Evolutionary conservation across 805 yeast genomes (phyloP).

Genomic region (Brettanomyces anomalus): DNA sequence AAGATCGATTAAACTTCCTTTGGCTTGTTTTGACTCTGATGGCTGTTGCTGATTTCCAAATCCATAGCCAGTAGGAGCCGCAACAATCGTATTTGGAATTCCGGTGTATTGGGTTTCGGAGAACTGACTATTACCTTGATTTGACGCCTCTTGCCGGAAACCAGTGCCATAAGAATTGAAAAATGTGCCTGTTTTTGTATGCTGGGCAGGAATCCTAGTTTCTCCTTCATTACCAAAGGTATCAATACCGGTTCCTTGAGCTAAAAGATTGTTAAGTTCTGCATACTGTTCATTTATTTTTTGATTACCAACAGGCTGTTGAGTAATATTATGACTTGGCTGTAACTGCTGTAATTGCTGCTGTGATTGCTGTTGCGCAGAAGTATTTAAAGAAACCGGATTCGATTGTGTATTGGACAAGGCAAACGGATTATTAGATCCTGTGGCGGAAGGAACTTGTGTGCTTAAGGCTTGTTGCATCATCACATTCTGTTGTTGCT

Average conservation of each 20-base stretch:
- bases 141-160: constrained; percentile 37
- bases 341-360: constrained; percentile 24
- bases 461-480: constrained; percentile 16
- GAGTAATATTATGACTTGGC: constrained; percentile 3
- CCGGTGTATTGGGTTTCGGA: constrained; percentile 66
- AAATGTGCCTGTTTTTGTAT: constrained; percentile 72
- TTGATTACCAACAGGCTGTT: constrained; percentile 42
- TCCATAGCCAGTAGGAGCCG: constrained; percentile 89
- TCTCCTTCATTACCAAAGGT: constrained; percentile 88
- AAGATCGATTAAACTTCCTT: constrained; percentile 25
- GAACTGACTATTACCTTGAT: constrained; percentile 49
- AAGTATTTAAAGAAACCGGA: neutral
- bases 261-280: constrained; percentile 69
- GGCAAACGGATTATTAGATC: constrained; percentile 30
- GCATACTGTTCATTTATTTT: constrained; percentile 49
- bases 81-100: constrained; percentile 58
- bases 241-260: constrained; percentile 86
- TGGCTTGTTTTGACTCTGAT: constrained; percentile 20
- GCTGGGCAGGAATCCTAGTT: constrained; percentile 84
- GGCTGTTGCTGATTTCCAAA: constrained; percentile 66
- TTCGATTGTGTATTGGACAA: constrained; percentile 5
- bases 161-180: constrained; percentile 89
- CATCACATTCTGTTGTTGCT: constrained; percentile 14
- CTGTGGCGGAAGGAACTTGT: constrained; percentile 31
- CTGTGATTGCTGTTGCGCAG: constrained; percentile 9